A percentile compares a stretch with the other conserved stretches of the same genome.
These are phyloP conservation scores for Chaetomiaceae sp. DNA, from an alignment of 2,329 filamentous ascomycete genomes.

Conservation along the genomic window DNA sequence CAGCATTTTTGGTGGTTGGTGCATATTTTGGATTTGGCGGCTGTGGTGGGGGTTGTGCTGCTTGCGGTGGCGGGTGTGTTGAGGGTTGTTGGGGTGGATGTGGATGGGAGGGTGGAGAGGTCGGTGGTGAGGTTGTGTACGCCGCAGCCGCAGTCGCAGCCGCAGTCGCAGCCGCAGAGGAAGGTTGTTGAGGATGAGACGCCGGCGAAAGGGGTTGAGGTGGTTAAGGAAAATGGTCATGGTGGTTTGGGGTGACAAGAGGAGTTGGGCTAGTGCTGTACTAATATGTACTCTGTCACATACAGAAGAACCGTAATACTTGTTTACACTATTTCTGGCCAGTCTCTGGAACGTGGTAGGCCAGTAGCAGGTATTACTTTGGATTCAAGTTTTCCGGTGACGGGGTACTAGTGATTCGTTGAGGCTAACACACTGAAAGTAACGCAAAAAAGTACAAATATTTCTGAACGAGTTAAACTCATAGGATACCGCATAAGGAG, in stretches of 20 bases:
- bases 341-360: no score
- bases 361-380: no score
- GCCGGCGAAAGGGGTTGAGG: neutral
- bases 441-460: no score
- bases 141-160: no score
- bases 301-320: neutral
- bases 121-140: neutral
- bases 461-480: no score
- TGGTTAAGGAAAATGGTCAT: neutral
- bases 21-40: slow-evolving; percentile 65
- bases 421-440: no score
- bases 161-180: no score
- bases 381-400: no score
- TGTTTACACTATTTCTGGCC: neutral
- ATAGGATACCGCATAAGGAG: no score
- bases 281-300: neutral
- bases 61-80: slow-evolving; percentile 25
- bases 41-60: slow-evolving; percentile 30
- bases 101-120: slow-evolving; percentile 9
- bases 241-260: neutral
- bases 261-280: neutral
- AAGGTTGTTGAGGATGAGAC: neutral
- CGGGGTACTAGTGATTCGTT: no score
- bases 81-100: slow-evolving; percentile 5
- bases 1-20: slow-evolving; percentile 95